Conservation (phyloP, 2,329 filamentous ascomycete species). For the Phaeosphaeria sp. region DNA sequence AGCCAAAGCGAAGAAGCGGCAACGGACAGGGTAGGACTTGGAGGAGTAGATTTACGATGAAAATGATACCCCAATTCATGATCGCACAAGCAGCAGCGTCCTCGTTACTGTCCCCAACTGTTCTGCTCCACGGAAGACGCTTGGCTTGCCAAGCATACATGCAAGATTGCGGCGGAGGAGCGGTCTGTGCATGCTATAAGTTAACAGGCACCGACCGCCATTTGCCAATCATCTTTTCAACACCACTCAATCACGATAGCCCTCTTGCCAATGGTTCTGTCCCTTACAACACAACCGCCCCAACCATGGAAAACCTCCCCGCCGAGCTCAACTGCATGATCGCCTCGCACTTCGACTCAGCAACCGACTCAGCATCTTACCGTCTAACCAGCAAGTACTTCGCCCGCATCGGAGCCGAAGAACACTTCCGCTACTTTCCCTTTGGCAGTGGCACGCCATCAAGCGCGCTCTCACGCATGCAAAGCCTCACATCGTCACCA, state of each 20-base stretch:
- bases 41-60: conserved; percentile 19
- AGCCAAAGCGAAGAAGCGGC: conserved; percentile 41
- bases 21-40: conserved; percentile 23
- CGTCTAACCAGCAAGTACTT: background rate
- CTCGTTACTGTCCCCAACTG: background rate
- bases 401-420: background rate
- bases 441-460: background rate
- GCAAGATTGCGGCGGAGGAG: background rate
- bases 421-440: background rate
- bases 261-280: no score
- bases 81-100: background rate
- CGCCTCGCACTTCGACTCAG: background rate
- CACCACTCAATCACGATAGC: no score
- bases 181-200: background rate
- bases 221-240: background rate
- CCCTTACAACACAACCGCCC: background rate
- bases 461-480: background rate
- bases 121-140: background rate
- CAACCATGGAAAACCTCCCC: background rate
- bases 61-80: conserved; percentile 37
- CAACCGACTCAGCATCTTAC: background rate
- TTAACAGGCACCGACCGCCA: background rate
- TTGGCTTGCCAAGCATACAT: background rate
- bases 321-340: background rate
- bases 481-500: background rate